These are phyloP conservation scores for Lactarius psammicola DNA, from an alignment of 768 basidiomycete genomes.

Conservation along the genomic window DNA sequence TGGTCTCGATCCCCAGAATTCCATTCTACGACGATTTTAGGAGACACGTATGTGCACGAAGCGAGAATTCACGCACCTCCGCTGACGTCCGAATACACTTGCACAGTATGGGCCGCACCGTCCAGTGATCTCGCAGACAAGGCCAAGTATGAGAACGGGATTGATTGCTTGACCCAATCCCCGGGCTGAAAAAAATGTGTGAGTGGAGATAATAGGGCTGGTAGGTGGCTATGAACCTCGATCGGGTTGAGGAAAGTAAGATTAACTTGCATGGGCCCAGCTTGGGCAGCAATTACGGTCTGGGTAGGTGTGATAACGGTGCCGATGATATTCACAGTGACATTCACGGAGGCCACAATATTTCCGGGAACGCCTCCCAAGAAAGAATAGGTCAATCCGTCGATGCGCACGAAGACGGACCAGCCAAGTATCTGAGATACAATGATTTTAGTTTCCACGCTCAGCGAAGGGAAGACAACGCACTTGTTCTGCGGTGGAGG, in stretches of 20 bases:
- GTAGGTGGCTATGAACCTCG: conserved; percentile 32
- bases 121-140: conserved; percentile 36
- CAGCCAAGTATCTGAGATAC: conserved; percentile 22
- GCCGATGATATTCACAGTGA: conserved; percentile 28
- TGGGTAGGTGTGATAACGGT: conserved; percentile 39
- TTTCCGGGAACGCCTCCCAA: conserved; percentile 17
- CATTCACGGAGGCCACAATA: not conserved
- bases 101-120: conserved; percentile 36
- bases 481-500: not conserved
- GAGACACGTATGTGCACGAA: not conserved
- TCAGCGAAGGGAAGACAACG: not conserved
- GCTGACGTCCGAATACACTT: conserved; percentile 43
- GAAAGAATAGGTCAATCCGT: conserved; percentile 28
- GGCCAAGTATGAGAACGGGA: conserved; percentile 42
- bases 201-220: not conserved
- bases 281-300: conserved; percentile 36
- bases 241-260: conserved; percentile 43
- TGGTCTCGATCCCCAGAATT: conserved; percentile 26
- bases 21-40: conserved; percentile 28
- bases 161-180: conserved; percentile 40
- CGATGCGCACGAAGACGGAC: conserved; percentile 23
- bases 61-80: conserved; percentile 33
- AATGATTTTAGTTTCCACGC: not conserved
- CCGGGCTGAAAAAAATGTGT: conserved; percentile 31
- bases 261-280: conserved; percentile 40